Base-by-base conservation (phyloP, 495 filamentous ascomycete genomes). In the Umbilicaria muhlenbergii region DNA sequence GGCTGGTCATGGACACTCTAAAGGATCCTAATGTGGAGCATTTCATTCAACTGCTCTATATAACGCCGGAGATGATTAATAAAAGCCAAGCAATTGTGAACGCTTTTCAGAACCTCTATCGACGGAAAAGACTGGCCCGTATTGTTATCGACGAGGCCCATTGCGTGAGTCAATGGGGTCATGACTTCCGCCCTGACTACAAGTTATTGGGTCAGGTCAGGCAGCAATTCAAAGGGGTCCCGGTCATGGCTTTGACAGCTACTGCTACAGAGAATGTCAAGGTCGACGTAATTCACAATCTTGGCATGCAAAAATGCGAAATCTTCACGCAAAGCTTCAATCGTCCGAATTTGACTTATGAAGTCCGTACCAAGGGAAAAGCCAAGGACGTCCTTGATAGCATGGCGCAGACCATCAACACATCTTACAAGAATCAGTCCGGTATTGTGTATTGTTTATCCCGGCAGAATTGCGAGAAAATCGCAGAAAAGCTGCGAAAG, bases 111-210 rank as follows among this genome's bases (percentile, higher is more conserved):
- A 59, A 62, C 7, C 71, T 99, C 15, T 69, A 91, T 48, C 49
- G 49, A 14, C 74, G 74, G 21, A 60, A 67, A 6, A 81, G 74
- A 46, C 73, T 99, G 11, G 91, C 91, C 10, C 76, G 91, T 32
- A 75, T 99, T 40, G 92, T 96, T 31, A 91, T 99, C 38, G 91
- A 99, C 49, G 91, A 99, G 60, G 91, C 91, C 13, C 91, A 99
- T 57, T 99, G 91, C 58, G 89, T 99, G 17, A 95, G 89, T 59
- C 86, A 96, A 60, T 99, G 91, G 91, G 91, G 91, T 11, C 91
- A 99, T 53, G 91, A 99, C 58, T 99, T 99, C 57, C 81, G 92
- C 24, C 89, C 88, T 0, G 92, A 96, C 58, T 99, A 99, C 62
- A 93, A 93, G 55, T 66, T 76, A 32, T 67, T 99, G 1, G 86